Percentiles rank a stretch among this genome's conserved stretches.
Evolutionary conservation across 441 rosid genomes (phyloP).

Genomic region (Francoa sonchifolia): DNA sequence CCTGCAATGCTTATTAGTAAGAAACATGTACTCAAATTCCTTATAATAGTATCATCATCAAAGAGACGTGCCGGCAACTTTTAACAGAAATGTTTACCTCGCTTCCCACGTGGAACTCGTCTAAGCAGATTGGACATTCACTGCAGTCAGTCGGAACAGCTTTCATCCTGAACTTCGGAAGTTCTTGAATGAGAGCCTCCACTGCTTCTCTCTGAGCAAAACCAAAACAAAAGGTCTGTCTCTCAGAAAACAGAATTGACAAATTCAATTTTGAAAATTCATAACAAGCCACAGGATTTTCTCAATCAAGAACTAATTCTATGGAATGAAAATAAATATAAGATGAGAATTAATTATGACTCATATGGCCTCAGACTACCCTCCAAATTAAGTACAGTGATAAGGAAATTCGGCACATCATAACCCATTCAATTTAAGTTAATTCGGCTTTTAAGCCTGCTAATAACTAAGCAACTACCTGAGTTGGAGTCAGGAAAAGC

Average conservation of each 20-base stretch:
- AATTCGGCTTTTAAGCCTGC: background rate
- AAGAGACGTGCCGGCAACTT: too few species aligned
- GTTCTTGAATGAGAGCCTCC: conserved; percentile 96
- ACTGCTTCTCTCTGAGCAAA: conserved; percentile 82
- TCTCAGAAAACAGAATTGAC: conserved; percentile 6
- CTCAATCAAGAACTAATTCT: background rate
- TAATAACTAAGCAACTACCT: conserved; percentile 27
- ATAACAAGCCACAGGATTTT: conserved; percentile 7
- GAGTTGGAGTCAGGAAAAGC: conserved; percentile 79
- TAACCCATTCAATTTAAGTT: background rate
- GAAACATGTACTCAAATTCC: conserved; percentile 10
- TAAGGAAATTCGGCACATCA: background rate
- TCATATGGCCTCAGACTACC: too few species aligned
- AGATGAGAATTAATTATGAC: too few species aligned
- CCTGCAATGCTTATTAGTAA: conserved; percentile 33
- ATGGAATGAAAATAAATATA: too few species aligned
- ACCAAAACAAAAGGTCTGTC: background rate
- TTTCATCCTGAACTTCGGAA: conserved; percentile 88
- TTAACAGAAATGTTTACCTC: conserved; percentile 52
- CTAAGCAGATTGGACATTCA: conserved; percentile 96
- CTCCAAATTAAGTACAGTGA: too few species aligned
- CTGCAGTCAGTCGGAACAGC: conserved; percentile 94
- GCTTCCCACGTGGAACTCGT: conserved; percentile 75
- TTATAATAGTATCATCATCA: too few species aligned
- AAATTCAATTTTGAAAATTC: background rate